A percentile compares a stretch with the other conserved stretches of the same genome.
Conservation (phyloP, 139 green algal species). For the Closterium sp. region DNA sequence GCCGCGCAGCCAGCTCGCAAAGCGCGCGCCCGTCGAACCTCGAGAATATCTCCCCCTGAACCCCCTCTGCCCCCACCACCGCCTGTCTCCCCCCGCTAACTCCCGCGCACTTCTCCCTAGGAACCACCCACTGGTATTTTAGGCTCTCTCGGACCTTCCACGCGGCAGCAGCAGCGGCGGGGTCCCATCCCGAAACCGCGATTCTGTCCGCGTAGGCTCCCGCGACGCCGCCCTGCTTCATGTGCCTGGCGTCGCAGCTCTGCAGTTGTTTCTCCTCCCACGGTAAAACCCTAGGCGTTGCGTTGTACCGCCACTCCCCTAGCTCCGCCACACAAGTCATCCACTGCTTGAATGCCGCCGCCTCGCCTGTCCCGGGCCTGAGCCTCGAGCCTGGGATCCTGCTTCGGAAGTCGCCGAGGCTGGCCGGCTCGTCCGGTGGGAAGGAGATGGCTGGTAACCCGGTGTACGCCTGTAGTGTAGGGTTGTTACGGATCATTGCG, state of each 20-base stretch:
- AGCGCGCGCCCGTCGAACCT: not conserved
- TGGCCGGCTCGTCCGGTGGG: not conserved
- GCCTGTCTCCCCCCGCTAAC: not conserved
- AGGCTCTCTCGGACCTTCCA: not conserved
- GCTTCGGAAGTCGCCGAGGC: not conserved
- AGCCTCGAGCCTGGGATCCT: not conserved
- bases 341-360: not conserved
- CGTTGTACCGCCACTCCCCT: not conserved
- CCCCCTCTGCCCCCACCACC: not conserved
- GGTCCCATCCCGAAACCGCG: not conserved
- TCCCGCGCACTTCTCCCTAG: not conserved
- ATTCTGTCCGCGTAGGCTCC: not conserved
- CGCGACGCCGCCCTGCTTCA: not conserved
- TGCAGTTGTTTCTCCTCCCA: not conserved
- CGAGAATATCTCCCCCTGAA: not conserved
- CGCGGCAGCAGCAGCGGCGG: not conserved
- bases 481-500: not conserved
- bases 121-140: not conserved
- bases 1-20: not conserved
- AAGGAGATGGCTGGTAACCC: not conserved
- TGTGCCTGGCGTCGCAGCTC: not conserved
- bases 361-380: not conserved
- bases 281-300: not conserved
- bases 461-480: not conserved
- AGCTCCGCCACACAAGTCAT: not conserved